phyloP scores from a whole-genome alignment of 164 flowering plant genomes.

The Nymphaea colorata region DNA sequence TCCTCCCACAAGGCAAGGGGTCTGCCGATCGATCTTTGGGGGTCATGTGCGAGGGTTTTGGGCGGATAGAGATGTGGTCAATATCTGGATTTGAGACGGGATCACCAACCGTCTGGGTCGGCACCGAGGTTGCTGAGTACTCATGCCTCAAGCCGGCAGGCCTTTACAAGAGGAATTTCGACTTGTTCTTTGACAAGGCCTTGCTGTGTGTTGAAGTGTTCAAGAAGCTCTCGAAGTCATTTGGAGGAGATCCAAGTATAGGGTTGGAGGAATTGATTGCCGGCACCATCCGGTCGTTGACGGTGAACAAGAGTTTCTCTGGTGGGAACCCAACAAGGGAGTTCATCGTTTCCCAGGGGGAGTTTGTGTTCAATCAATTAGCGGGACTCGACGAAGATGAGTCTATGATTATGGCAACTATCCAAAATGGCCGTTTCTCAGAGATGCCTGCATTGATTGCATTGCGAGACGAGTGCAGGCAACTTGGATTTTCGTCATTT shows the following conservation, averaged over 20 bases:
- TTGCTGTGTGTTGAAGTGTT: constrained; percentile 65
- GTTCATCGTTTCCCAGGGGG: constrained; percentile 67
- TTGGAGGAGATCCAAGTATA: constrained; percentile 48
- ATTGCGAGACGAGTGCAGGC: constrained; percentile 40
- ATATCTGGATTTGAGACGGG: constrained; percentile 97
- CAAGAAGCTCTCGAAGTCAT: constrained; percentile 41
- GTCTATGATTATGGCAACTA: background rate
- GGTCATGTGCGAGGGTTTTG: constrained; percentile 76
- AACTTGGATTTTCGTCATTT: background rate
- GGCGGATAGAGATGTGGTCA: constrained; percentile 71
- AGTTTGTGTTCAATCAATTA: constrained; percentile 71
- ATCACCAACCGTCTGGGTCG: constrained; percentile 62
- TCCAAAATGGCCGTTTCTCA: constrained; percentile 9
- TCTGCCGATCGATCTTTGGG: constrained; percentile 13
- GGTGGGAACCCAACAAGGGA: constrained; percentile 42
- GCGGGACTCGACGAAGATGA: constrained; percentile 49
- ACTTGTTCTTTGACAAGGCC: constrained; percentile 63
- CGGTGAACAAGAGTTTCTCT: constrained; percentile 44
- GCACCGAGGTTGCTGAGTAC: constrained; percentile 76
- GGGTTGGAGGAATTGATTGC: constrained; percentile 81
- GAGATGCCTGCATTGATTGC: constrained; percentile 55
- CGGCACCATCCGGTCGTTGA: constrained; percentile 56
- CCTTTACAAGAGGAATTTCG: constrained; percentile 46
- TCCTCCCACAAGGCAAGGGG: constrained; percentile 26
- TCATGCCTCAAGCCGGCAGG: constrained; percentile 60